Evolutionary conservation across 352 stramenopile genomes (phyloP), one percentile per base, ranked within the genome.

Genomic region (Thalassiosira hispida): DNA sequence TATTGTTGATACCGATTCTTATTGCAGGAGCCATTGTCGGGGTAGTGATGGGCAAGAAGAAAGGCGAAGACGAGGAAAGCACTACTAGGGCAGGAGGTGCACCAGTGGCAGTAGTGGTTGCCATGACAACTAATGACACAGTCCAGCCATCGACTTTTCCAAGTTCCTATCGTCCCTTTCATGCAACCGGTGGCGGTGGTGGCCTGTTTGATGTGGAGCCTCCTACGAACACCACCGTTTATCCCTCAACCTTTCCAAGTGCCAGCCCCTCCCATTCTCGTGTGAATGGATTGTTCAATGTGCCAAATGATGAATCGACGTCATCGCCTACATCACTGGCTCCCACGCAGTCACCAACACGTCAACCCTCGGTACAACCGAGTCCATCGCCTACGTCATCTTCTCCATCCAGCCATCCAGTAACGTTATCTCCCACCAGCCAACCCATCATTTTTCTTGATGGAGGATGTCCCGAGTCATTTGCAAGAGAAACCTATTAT

Each of bases 381-480:
- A 61, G 25, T 59, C 31, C 3, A 22, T 27, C 47, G 46, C 63
- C 62, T 1, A 47, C 38, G 1, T 23, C 42, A 9, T 27, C 5
- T 20, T 18, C 22, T 46, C 60, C 62, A 7, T 61, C 62, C 16
- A 57, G 16, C 40, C 18, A 18, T 9, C 60, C 60, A n/a, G 22
- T 23, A 27, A 49, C 61, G 16, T 18, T 25, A 14, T 9, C 14
- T 23, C 20, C 59, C 8, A 47, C 5, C 11, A 42, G 33, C 33
- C 33, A 42, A 42, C 64, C 65, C 12, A 38, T 55, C n/a, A 9
- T n/a, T 9, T 74, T 56, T 27, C 38, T 74, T n/a, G n/a, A n/a
- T n/a, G n/a, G n/a, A n/a, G n/a, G n/a, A n/a, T n/a, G n/a, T n/a
- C n/a, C n/a, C n/a, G n/a, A n/a, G n/a, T n/a, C n/a, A n/a, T n/a